Conservation (phyloP, 2,329 filamentous ascomycete species). For the Ceratocystis eucalypticola region DNA sequence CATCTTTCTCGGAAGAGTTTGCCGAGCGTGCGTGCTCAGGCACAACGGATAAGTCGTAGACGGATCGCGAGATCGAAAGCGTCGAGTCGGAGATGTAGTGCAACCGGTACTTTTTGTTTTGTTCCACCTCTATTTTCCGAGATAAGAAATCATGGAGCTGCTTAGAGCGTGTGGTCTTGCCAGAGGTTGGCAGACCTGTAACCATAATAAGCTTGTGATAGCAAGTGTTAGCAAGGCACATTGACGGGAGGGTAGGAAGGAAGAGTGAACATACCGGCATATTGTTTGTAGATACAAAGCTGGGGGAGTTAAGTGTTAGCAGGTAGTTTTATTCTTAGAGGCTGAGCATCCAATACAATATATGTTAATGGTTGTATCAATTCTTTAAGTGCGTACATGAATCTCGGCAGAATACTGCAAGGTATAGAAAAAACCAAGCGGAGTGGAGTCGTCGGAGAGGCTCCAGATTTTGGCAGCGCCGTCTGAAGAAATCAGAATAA, state of each 20-base stretch:
- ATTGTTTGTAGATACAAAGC: background rate
- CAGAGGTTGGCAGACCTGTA: slow-evolving; percentile 53
- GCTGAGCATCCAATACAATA: background rate
- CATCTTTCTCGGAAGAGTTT: slow-evolving; percentile 67
- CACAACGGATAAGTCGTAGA: slow-evolving; percentile 49
- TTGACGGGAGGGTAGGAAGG: background rate
- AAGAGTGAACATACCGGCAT: slow-evolving; percentile 7
- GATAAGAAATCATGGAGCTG: slow-evolving; percentile 54
- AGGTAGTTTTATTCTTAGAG: background rate
- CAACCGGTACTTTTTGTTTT: slow-evolving; percentile 43
- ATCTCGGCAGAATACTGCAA: background rate
- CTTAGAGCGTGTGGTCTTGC: slow-evolving; percentile 51
- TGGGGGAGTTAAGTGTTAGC: background rate
- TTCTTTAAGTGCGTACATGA: background rate
- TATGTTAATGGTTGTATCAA: background rate
- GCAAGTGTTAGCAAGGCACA: background rate
- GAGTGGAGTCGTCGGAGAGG: slow-evolving; percentile 11
- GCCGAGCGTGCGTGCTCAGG: slow-evolving; percentile 53
- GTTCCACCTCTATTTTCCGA: slow-evolving; percentile 35
- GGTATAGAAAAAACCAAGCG: background rate
- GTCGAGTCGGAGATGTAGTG: slow-evolving; percentile 63
- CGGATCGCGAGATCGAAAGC: slow-evolving; percentile 53
- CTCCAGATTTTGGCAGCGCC: slow-evolving; percentile 6
- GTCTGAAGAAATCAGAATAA: background rate
- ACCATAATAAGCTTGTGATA: slow-evolving; percentile 47